phyloP scores from a whole-genome alignment of 495 filamentous ascomycete species.

The Penicillium bialowiezense region DNA sequence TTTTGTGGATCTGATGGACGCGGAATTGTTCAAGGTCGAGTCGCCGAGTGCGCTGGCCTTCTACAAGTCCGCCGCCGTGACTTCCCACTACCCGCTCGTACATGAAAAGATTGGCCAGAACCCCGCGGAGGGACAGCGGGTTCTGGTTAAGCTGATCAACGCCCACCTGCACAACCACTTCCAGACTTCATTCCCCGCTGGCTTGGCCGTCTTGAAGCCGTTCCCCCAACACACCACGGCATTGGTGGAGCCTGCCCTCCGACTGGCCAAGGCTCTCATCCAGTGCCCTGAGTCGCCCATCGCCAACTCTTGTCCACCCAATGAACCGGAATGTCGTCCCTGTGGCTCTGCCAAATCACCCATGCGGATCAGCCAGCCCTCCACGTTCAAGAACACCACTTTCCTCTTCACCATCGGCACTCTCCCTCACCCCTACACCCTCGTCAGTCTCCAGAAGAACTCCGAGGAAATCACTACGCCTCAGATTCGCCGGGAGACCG shows the following conservation, averaged over 20 bases:
- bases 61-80: conserved; percentile 65
- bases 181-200: conserved; percentile 70
- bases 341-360: conserved; percentile 58
- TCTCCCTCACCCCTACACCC: conserved; percentile 88
- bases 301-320: conserved; percentile 82
- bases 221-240: conserved; percentile 67
- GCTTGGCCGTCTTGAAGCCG: conserved; percentile 79
- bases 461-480: conserved; percentile 56
- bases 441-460: conserved; percentile 56
- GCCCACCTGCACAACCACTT: conserved; percentile 83
- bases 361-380: conserved; percentile 55
- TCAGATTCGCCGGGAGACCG: conserved; percentile 70
- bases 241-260: conserved; percentile 63
- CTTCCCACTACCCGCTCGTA: conserved; percentile 61
- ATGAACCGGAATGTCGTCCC: conserved; percentile 65
- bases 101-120: conserved; percentile 56
- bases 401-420: conserved; percentile 75
- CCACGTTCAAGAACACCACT: conserved; percentile 58
- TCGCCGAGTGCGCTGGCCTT: conserved; percentile 68
- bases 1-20: conserved; percentile 54
- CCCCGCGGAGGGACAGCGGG: conserved; percentile 54
- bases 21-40: conserved; percentile 63
- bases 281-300: conserved; percentile 69
- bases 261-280: conserved; percentile 69
- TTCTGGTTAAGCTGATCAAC: conserved; percentile 73